phyloP scores from a whole-genome alignment of 805 yeast species.

The Sugiyamaella qingdaonensis region DNA sequence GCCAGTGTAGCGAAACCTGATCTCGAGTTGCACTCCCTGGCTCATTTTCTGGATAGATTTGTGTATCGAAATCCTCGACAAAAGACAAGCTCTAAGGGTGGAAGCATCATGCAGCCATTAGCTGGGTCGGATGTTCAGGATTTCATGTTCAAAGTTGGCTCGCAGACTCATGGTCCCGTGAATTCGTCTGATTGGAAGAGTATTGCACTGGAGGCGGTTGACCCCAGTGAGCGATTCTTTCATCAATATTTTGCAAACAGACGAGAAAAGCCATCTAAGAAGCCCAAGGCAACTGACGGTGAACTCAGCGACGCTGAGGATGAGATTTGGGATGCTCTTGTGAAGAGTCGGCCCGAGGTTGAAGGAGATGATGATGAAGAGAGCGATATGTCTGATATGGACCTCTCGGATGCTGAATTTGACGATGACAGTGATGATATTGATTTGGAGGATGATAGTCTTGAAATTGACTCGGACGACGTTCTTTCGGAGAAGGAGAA shows the following conservation, averaged over 20 bases:
- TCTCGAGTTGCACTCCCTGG: constrained; percentile 77
- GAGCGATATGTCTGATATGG: constrained; percentile 25
- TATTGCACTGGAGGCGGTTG: constrained; percentile 54
- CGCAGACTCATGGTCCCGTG: constrained; percentile 49
- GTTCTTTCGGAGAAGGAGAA: neutral
- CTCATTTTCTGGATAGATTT: constrained; percentile 91
- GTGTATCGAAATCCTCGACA: constrained; percentile 90
- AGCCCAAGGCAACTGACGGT: constrained; percentile 32
- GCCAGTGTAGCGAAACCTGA: constrained; percentile 66
- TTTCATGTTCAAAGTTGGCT: constrained; percentile 12
- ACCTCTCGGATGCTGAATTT: constrained; percentile 31
- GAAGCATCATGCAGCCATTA: constrained; percentile 96
- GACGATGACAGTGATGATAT: constrained; percentile 21
- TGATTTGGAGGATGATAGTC: constrained; percentile 33
- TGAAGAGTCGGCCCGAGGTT: constrained; percentile 67
- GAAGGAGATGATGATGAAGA: constrained; percentile 63
- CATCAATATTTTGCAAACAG: constrained; percentile 74
- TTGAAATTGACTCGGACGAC: constrained; percentile 27
- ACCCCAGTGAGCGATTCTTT: constrained; percentile 86
- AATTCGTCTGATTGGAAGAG: constrained; percentile 82
- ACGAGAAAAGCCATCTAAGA: constrained; percentile 36
- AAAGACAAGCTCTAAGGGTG: constrained; percentile 63
- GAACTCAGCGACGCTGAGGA: constrained; percentile 46
- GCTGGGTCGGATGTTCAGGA: constrained; percentile 64
- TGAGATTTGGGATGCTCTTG: constrained; percentile 77